Percentiles rank a stretch among this genome's conserved stretches.
Evolutionary conservation across 306 rosid species (phyloP).

Genomic region (Alnus glutinosa): DNA sequence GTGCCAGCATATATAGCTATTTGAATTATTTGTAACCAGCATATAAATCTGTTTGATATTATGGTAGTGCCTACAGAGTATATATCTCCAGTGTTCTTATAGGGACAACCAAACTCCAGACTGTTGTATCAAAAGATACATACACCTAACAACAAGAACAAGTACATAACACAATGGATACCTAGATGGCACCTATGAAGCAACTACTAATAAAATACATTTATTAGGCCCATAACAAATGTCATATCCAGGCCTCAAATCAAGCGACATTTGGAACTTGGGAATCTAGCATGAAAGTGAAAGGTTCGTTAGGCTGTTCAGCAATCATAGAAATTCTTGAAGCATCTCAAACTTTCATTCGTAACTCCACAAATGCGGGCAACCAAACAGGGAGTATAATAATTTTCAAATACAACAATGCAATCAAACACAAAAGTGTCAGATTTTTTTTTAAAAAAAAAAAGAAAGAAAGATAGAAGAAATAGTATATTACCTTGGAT

Average conservation of each 20-base stretch:
- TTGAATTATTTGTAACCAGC: no score
- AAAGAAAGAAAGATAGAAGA: neutral
- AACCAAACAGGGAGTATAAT: neutral
- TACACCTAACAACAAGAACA: no score
- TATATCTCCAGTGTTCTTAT: no score
- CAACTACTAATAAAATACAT: no score
- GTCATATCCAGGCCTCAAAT: neutral
- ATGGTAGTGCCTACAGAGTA: no score
- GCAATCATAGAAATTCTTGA: neutral
- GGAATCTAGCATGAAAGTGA: neutral
- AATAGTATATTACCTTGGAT: constrained; percentile 19
- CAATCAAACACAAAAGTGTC: neutral
- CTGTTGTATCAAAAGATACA: no score
- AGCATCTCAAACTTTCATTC: neutral
- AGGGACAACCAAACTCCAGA: no score
- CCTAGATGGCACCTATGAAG: no score
- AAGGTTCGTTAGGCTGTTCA: neutral
- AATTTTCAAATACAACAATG: neutral
- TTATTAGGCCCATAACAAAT: no score
- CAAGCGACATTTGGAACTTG: neutral
- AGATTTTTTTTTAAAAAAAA: neutral
- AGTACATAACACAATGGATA: no score
- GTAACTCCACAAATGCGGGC: neutral
- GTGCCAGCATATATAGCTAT: neutral
- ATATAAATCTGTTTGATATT: no score